Base-by-base conservation (phyloP, 129 eudicot genomes). In the Lonicera japonica region DNA sequence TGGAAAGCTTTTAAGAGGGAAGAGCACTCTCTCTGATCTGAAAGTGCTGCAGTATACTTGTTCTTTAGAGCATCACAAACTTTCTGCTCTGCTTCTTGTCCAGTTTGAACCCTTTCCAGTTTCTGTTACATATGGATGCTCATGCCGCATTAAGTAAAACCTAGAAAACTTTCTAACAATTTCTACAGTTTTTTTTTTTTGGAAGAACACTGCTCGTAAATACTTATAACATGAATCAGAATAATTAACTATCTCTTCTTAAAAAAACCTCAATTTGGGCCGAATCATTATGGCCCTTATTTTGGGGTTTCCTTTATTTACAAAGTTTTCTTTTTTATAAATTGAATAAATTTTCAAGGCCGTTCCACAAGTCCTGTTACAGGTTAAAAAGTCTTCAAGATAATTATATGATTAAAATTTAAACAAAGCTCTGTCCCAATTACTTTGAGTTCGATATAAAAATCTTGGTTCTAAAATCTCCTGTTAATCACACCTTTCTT, bases 1-100 rank as follows among this genome's bases (percentile, higher is more conserved):
- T 85, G 85, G 67, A 86, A 78, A 56, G 59, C 65, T 51, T 86
- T 86, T 61, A 86, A 54, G 54, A 77, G 58, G 47, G 80, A 66
- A 62, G 70, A 74, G 56, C 80, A 69, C n/a, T 75, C 81, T 60
- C 90, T 77, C 75, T 83, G 82, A 63, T 86, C 85, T 51, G 79
- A 68, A 63, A 79, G 62, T 18, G 95, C 86, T 68, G 81, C 76
- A 34, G 77, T 77, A 61, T 79, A 80, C 62, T 82, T 82, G 39
- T 71, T 78, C 80, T 74, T 76, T 43, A 82, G 53, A 70, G 61
- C 51, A 46, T 81, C 81, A 56, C 83, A 76, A 6, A 65, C 69
- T 57, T 71, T 69, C 68, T 82, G 76, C 66, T 82, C 95, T 51
- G 80, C 63, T 72, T 82, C 72, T 63, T 60, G 66, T 0, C 82